Evolutionary conservation across 257 asterid genomes (phyloP), one percentile per base, ranked within the genome.

Genomic region (Nicotiana knightiana): DNA sequence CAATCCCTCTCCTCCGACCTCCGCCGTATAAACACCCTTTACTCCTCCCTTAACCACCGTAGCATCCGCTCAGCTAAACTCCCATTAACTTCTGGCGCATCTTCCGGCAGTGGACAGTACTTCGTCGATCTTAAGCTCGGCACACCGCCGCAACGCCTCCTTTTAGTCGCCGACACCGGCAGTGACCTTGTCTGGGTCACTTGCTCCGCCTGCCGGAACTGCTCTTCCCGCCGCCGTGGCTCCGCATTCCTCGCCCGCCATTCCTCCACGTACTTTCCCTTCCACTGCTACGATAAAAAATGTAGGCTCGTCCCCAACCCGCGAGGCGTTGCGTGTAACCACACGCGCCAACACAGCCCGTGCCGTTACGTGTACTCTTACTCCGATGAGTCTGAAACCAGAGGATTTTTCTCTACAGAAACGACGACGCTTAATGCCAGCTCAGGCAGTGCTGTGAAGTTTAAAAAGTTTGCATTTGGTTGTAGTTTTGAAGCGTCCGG

Each of bases 151-250:
- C 97, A 92, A 78, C 90, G 82, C 15, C 86, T 94, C 77, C 88
- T 87, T 62, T 89, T 94, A 53, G 88, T 93, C 21, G 93, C 94
- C 2, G 98, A 94, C 51, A 94, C 97, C 21, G 98, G 98, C n/a
- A 94, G 98, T 84, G 98, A 94, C 76, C 94, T 94, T 77, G 86
- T 91, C 57, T 94, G 98, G 98, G 97, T 92, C 37, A 68, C 88
- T 2, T 94, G 98, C 91, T 93, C 98, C 61, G 92, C 97, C 37
- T 93, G 97, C 89, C 79, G 88, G 9, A 82, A 86, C 84, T 87
- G 95, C 87, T 84, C 89, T 30, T 28, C 76, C 54, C 89, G 93
- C 73, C 77, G 84, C 33, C 83, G 88, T 4, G 84, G 84, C 86
- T 87, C 97, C 26, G 70, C 91, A 32, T 89, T 93, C 87, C 79